A percentile compares a stretch with the other conserved stretches of the same genome.
Conservation (phyloP, 192 early-diverging fungal genomes). For the Linnemannia exigua region DNA sequence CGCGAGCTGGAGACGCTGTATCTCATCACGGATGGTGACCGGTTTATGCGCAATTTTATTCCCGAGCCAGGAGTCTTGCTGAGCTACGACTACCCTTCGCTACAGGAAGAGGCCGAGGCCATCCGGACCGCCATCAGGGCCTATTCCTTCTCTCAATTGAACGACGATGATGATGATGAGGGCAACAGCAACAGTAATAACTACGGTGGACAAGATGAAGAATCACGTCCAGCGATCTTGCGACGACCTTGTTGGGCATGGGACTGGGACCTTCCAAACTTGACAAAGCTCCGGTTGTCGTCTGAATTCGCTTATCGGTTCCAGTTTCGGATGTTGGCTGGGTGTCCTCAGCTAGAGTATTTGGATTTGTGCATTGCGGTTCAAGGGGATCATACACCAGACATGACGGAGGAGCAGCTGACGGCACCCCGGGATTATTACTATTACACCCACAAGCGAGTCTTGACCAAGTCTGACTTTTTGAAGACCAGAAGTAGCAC, state of each 20-base stretch:
- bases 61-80: not conserved
- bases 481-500: not conserved
- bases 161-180: not conserved
- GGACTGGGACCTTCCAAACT: slow-evolving; percentile 29
- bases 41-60: not conserved
- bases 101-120: not conserved
- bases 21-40: not conserved
- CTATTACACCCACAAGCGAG: not conserved
- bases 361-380: slow-evolving; percentile 8
- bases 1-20: not conserved
- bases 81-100: not conserved
- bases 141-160: not conserved
- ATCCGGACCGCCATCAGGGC: not conserved
- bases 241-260: slow-evolving; percentile 22
- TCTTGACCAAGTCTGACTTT: not conserved
- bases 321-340: slow-evolving; percentile 29
- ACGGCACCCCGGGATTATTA: not conserved
- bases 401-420: not conserved
- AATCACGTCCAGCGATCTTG: not conserved
- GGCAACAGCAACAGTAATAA: not conserved
- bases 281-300: not conserved
- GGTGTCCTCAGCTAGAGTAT: slow-evolving; percentile 13
- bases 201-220: not conserved
- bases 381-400: not conserved
- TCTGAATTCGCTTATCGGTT: slow-evolving; percentile 25